A percentile compares a stretch with the other conserved stretches of the same genome.
These are phyloP conservation scores for Salicornia ramosissima DNA, from an alignment of 148 eudicot genomes.

Conservation along the genomic window DNA sequence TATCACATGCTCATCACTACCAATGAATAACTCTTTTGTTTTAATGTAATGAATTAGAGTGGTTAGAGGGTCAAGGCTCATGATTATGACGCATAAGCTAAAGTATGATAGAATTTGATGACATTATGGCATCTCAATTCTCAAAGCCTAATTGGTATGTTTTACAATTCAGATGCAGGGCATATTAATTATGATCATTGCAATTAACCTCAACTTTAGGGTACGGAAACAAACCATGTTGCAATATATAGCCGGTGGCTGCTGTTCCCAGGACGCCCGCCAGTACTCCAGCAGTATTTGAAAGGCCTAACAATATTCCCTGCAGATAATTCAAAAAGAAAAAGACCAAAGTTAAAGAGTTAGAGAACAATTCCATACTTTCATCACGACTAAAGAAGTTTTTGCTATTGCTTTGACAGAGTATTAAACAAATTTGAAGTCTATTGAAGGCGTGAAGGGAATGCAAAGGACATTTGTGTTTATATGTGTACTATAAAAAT, in stretches of 20 bases:
- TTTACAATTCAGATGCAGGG: background rate
- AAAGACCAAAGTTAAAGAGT: background rate
- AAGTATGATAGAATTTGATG: background rate
- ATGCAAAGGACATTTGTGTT: too few species aligned
- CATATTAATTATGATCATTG: background rate
- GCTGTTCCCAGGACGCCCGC: slow-evolving; percentile 94
- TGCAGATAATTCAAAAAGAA: slow-evolving; percentile 25
- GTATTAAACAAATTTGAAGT: background rate
- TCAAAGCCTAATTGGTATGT: background rate
- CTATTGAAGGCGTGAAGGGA: background rate
- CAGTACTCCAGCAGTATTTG: slow-evolving; percentile 94
- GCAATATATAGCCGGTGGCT: slow-evolving; percentile 93
- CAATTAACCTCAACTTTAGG: slow-evolving; percentile 1
- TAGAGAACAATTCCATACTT: background rate
- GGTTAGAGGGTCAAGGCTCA: too few species aligned
- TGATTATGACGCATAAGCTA: too few species aligned
- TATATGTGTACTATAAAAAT: background rate
- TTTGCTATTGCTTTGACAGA: too few species aligned
- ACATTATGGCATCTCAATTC: background rate
- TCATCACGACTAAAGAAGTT: background rate
- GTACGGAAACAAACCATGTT: slow-evolving; percentile 57
- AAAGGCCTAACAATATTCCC: slow-evolving; percentile 90
- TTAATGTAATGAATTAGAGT: too few species aligned
- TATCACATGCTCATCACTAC: too few species aligned
- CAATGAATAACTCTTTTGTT: too few species aligned